phyloP scores from a whole-genome alignment of 2,329 filamentous ascomycete species.

The Drechslerella dactyloides region DNA sequence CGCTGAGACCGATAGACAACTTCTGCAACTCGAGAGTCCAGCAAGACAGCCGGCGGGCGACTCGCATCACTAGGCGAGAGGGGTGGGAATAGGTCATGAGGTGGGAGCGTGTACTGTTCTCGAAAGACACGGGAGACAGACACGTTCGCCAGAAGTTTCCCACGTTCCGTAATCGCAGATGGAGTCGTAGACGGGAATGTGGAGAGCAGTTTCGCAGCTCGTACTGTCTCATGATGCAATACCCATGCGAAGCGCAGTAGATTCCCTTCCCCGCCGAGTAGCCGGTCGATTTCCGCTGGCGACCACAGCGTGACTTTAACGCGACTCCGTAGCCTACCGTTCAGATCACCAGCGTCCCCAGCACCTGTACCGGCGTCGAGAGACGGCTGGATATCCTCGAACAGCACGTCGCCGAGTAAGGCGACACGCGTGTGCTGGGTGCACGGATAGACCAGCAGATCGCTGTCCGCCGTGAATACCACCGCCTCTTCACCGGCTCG shows the following conservation, averaged over 20 bases:
- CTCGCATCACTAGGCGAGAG: neutral
- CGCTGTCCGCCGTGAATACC: slow-evolving; percentile 36
- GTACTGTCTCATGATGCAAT: slow-evolving; percentile 7
- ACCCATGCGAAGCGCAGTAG: slow-evolving; percentile 31
- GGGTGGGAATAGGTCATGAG: neutral
- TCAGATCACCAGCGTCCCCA: too few species aligned
- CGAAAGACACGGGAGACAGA: slow-evolving; percentile 7
- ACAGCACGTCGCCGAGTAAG: slow-evolving; percentile 8
- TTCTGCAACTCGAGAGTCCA: slow-evolving; percentile 32
- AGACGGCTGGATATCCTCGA: slow-evolving; percentile 12
- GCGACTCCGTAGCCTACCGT: too few species aligned
- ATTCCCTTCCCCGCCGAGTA: slow-evolving; percentile 8
- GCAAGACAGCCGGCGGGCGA: slow-evolving; percentile 1
- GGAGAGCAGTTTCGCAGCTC: neutral
- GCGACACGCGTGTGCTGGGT: slow-evolving; percentile 1
- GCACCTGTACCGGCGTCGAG: neutral
- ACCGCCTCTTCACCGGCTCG: neutral
- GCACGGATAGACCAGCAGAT: slow-evolving; percentile 31
- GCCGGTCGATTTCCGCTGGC: slow-evolving; percentile 21
- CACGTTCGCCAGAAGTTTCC: slow-evolving; percentile 2
- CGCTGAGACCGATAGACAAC: slow-evolving; percentile 23
- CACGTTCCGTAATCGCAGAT: neutral
- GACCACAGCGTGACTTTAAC: slow-evolving; percentile 30
- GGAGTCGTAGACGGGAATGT: too few species aligned
- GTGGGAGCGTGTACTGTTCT: slow-evolving; percentile 27